Base-by-base conservation (phyloP, 768 basidiomycete genomes). In the Calocera viscosa region DNA sequence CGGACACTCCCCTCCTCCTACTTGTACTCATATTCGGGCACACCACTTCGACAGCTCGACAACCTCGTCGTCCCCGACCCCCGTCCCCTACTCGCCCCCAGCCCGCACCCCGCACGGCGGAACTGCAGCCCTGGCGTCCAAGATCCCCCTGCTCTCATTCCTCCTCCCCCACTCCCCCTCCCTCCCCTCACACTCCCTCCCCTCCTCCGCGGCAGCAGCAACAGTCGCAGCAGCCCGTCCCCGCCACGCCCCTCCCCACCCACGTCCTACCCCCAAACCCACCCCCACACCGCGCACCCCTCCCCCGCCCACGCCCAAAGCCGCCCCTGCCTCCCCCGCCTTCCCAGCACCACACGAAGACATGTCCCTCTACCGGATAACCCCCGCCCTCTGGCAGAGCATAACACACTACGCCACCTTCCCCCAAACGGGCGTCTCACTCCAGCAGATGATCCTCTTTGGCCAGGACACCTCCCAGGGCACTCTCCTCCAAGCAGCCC, bases 361-460 rank as follows among this genome's bases (percentile, higher is more conserved):
- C 49, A 49, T 49, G 49, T 49, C 66, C 66, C 33, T 35, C 28
- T 93, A 90, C 77, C 84, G 86, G 64, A 94, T 94, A 69, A 82
- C 87, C 17, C 79, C 86, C 67, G 80, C 84, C 8, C 79, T 94
- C 69, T 94, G 92, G 91, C 90, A 93, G 78, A 87, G 83, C 76
- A 91, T 94, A 68, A 89, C 89, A 77, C 89, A 94, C 72, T 94
- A 90, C 73, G 89, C 91, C 0, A 89, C 88, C 1, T 94, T 94
- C 76, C 91, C 91, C 1, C 94, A 94, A 78, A 95, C 93, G 0
- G 91, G 92, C 64, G 94, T 98, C 1, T 96, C 94, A 0, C 81
- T 97, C 22, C 90, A 96, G 77, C 95, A 98, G 78, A 97, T 99
- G 94, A 92, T 96, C 64, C 83, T 90, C 65, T 97, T 99, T 73